Base-by-base conservation (phyloP, 2,329 filamentous ascomycete genomes). In the Fusarium nanum region DNA sequence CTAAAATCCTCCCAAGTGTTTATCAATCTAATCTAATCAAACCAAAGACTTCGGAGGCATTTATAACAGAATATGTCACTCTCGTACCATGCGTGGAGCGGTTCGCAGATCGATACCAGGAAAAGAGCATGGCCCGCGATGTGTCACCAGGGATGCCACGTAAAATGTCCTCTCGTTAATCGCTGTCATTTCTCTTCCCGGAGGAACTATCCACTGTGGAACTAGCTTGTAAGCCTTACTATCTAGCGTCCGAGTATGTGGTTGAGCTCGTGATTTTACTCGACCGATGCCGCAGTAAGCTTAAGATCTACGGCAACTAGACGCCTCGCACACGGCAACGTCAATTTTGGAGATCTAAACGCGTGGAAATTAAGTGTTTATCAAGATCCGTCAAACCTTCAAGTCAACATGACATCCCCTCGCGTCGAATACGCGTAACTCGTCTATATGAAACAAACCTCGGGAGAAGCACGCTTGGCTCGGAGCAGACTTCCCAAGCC, bases 311-410 rank as follows among this genome's bases (percentile, higher is more conserved):
- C 18, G 6, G 18, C 0, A n/a, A 37, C 6, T n/a, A n/a, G 0
- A 7, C 0, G 18, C 6, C 2, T 37, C 3, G 3, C 34, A 37
- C 10, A n/a, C 4, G 5, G 6, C 0, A 7, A 37, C 0, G 0
- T n/a, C 0, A 37, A 37, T 37, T 4, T 34, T 0, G 3, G 5
- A 11, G 34, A n/a, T 37, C 14, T 34, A 0, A 18, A 3, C 1
- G 1, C 32, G 8, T 34, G 7, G 32, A 9, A 7, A 32, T 16
- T 16, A 5, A 22, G 22, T 22, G 22, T 22, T 22, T 22, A 22
- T 22, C 22, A 5, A 22, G 3, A 22, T 5, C 22, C 22, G 22
- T 22, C 22, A 22, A 22, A 30, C 12, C 28, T 7, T 16, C 0
- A 18, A 18, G 32, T 18, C 34, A 3, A 37, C 16, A 18, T 0